Evolutionary conservation across 2,329 filamentous ascomycete genomes (phyloP).

Genomic region (Ambrosiella beaveri): DNA sequence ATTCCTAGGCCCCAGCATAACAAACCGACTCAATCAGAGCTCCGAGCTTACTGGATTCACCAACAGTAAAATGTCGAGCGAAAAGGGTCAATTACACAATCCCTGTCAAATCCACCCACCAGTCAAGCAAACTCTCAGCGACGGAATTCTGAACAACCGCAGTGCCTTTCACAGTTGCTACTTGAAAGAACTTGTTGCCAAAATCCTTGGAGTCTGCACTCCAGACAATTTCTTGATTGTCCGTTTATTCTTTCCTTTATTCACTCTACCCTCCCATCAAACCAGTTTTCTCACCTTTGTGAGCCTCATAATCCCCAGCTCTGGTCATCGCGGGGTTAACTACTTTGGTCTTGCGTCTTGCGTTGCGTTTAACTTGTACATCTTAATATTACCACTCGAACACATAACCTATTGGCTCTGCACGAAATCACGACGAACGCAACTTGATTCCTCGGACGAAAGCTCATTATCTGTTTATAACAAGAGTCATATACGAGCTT

Average conservation of each 20-base stretch:
- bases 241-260: neutral
- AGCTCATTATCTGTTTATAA: neutral
- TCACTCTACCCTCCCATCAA: neutral
- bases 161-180: constrained; percentile 1
- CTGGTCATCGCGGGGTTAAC: constrained; percentile 10
- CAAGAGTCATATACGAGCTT: neutral
- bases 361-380: constrained; percentile 13
- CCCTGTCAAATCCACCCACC: constrained; percentile 2
- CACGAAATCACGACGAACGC: neutral
- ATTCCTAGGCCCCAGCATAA: neutral
- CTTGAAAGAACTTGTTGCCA: constrained; percentile 9
- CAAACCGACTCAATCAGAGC: neutral
- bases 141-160: constrained; percentile 6
- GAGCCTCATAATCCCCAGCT: constrained; percentile 11
- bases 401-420: neutral
- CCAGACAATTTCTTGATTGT: constrained; percentile 4
- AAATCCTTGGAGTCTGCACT: constrained; percentile 9
- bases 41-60: neutral
- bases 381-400: constrained; percentile 7
- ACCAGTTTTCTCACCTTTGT: neutral
- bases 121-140: neutral
- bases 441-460: neutral
- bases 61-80: neutral
- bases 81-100: constrained; percentile 4
- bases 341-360: constrained; percentile 11